phyloP scores from a whole-genome alignment of 306 rosid species.

The Castanopsis chinensis region DNA sequence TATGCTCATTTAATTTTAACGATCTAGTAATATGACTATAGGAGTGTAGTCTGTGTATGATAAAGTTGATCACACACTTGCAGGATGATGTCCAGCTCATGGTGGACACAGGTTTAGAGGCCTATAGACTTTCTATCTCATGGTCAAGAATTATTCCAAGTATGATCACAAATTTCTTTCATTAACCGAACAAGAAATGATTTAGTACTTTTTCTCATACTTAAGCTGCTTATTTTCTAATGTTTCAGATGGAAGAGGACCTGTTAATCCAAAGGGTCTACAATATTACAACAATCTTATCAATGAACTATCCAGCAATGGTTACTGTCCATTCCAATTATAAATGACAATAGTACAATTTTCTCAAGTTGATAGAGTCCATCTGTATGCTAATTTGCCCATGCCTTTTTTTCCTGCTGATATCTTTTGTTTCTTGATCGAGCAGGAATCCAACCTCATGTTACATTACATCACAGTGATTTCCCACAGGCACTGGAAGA shows the following conservation, averaged over 20 bases:
- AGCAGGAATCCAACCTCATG: slow-evolving; percentile 80
- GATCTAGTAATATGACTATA: not conserved
- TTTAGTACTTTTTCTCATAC: not conserved
- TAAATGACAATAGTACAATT: not conserved
- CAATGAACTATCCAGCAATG: slow-evolving; percentile 50
- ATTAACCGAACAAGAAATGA: not conserved
- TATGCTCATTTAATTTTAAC: not conserved
- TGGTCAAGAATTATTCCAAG: slow-evolving; percentile 21
- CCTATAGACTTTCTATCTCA: slow-evolving; percentile 19
- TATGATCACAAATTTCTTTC: slow-evolving; percentile 1
- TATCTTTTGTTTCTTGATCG: not conserved
- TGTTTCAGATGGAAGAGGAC: slow-evolving; percentile 66
- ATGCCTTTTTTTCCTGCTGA: not conserved
- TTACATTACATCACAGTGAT: slow-evolving; percentile 56
- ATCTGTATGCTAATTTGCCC: not conserved
- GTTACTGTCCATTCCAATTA: slow-evolving; percentile 22
- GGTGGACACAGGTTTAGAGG: slow-evolving; percentile 10
- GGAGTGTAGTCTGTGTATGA: not conserved
- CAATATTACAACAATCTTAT: slow-evolving; percentile 66
- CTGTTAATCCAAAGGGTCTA: slow-evolving; percentile 61
- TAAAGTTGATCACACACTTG: not conserved
- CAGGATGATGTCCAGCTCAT: slow-evolving; percentile 22
- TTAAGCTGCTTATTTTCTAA: not conserved
- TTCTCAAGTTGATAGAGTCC: not conserved
- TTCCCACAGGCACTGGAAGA: slow-evolving; percentile 73